A percentile compares a stretch with the other conserved stretches of the same genome.
Conservation (phyloP, 371 early-diverging fungal species). For the Paraphysoderma sedebokerense region DNA sequence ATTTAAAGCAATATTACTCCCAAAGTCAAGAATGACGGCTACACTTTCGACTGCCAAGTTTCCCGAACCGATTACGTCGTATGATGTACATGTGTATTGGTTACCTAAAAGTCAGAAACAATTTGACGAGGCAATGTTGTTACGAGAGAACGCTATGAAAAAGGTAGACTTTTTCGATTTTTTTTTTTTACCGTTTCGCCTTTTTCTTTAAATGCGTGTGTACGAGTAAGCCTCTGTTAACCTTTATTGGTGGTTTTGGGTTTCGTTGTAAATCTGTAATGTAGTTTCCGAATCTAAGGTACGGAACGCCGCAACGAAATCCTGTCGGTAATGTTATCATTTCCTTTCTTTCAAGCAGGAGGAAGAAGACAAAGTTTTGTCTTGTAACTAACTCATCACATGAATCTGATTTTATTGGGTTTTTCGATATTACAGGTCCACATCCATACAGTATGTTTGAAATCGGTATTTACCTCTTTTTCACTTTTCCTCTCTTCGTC, state of each 20-base stretch:
- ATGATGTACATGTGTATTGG: constrained; percentile 1
- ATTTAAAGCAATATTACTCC: too few relatives aligned
- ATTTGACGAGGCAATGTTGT: background rate
- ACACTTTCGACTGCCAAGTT: background rate
- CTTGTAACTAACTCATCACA: too few relatives aligned
- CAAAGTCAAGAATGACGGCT: too few relatives aligned
- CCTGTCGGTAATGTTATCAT: too few relatives aligned
- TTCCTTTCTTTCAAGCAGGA: too few relatives aligned
- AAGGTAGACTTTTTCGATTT: background rate
- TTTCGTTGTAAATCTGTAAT: background rate
- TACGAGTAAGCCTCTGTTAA: too few relatives aligned
- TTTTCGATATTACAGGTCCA: too few relatives aligned
- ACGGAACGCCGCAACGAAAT: background rate
- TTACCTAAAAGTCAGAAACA: background rate
- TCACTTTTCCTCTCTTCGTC: background rate
- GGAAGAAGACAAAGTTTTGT: too few relatives aligned
- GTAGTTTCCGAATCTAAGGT: background rate
- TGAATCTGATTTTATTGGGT: too few relatives aligned
- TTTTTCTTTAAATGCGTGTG: too few relatives aligned
- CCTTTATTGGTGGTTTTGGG: too few relatives aligned
- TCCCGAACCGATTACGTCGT: background rate
- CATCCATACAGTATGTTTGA: constrained; percentile 1
- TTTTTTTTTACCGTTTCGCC: too few relatives aligned
- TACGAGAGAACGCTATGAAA: background rate
- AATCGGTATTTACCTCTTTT: background rate